A percentile compares a stretch with the other conserved stretches of the same genome.
These are phyloP conservation scores for Balansia obtecta DNA, from an alignment of 2,329 filamentous ascomycete species.

Conservation along the genomic window DNA sequence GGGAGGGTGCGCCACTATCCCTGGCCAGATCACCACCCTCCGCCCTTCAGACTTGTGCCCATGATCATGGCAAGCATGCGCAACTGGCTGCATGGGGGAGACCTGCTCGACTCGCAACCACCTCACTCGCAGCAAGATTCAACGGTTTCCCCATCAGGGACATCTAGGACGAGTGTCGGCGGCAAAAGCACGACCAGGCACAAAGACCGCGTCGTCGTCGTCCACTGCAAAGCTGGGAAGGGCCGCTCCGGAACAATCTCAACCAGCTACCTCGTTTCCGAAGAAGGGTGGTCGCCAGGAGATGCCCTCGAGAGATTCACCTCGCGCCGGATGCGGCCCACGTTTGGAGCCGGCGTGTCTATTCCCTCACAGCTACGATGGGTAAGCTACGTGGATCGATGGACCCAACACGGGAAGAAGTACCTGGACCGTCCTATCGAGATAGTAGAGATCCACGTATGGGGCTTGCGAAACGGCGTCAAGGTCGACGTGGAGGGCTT, in stretches of 20 bases:
- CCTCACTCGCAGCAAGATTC: not conserved
- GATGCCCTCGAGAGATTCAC: constrained; percentile 51
- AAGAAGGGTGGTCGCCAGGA: constrained; percentile 52
- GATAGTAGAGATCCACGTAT: constrained; percentile 78
- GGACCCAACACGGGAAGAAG: constrained; percentile 60
- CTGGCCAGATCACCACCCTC: constrained; percentile 94
- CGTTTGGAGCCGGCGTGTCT: constrained; percentile 79
- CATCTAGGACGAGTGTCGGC: not conserved
- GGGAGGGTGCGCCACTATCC: constrained; percentile 80
- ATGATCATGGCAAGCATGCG: constrained; percentile 87
- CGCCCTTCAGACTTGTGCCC: constrained; percentile 80
- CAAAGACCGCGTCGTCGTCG: constrained; percentile 59
- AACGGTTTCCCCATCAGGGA: not conserved
- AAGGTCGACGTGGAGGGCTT: constrained; percentile 79
- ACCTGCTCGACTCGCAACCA: constrained; percentile 17
- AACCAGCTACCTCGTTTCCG: constrained; percentile 81
- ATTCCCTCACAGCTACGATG: constrained; percentile 88
- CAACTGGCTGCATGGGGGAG: constrained; percentile 60
- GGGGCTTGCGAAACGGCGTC: constrained; percentile 78
- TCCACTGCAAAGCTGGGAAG: constrained; percentile 97
- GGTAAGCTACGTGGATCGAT: constrained; percentile 78
- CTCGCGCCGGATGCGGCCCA: constrained; percentile 73
- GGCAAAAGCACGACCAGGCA: constrained; percentile 14
- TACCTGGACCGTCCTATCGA: constrained; percentile 79
- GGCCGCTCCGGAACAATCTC: constrained; percentile 80